Evolutionary conservation across 352 stramenopile species (phyloP), one percentile per base, ranked within the genome.

Genomic region (Lagenidium sp.): DNA sequence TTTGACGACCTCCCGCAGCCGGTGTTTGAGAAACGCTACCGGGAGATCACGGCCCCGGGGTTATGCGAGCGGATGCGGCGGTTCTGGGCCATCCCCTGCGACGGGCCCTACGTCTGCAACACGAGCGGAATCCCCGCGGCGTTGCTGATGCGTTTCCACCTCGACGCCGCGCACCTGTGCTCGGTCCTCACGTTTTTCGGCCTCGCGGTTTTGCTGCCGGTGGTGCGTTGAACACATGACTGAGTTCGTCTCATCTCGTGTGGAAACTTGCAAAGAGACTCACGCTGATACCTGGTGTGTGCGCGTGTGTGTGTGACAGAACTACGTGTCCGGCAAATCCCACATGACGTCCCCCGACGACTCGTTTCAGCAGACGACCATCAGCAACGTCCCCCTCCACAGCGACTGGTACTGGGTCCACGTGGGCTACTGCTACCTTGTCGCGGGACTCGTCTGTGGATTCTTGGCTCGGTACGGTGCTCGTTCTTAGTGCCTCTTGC

Each of bases 361-460:
- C 22, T 79, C 71, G 23, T 91, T 84, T 43, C 70, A 86, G 57
- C 63, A 75, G 30, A 86, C 72, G 18, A 91, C 78, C n/a, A 76
- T 86, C 36, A 85, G 78, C 41, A 91, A 91, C 40, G 78, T 91
- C 15, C 78, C 78, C 18, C 55, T 91, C 0, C 63, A 76, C 36
- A 91, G 78, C 43, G 43, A 78, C 31, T 91, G 78, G 75, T 83
- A 80, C 48, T 91, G 78, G 78, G 59, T 55, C 10, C 78, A 91
- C 42, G 78, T 91, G 3, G 70, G 42, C 10, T 88, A 88, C 31
- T 86, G 70, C 50, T 91, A 91, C 47, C 10, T 86, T 7, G 66
- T 86, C 4, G 76, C 66, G 4, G 64, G 44, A 7, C 63, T 68
- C 13, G 62, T 86, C 18, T 39, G 87, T 6, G 26, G 26, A 15